Base-by-base conservation (phyloP, 768 basidiomycete species). In the Xerocomellus intermedius region DNA sequence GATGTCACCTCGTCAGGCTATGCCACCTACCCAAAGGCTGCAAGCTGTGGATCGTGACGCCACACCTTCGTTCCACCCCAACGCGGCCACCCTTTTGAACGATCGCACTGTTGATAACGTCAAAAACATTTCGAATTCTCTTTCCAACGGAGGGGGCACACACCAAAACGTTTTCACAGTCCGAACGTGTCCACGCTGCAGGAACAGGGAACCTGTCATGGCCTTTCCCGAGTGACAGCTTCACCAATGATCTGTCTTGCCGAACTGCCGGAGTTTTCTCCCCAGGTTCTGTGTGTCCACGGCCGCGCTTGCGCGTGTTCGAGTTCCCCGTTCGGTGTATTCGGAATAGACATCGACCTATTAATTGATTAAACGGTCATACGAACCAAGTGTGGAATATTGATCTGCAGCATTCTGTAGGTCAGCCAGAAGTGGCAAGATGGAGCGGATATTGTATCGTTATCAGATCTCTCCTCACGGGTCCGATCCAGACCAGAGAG, bases 171-270 rank as follows among this genome's bases (percentile, higher is more conserved):
- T 17, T 55, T 58, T 68, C 54, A 61, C 57, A 52, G 50, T 54
- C 65, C 57, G 54, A 63, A 56, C 52, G 36, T 22, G 54, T 49
- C 46, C 61, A 63, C 44, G 56, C 54, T 43, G 61, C 55, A 42
- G 8, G n/a, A 12, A 26, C 30, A 38, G 26, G 26, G 50, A 39
- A 46, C 44, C 39, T 46, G 35, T 30, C 51, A 54, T 50, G 5
- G 46, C 58, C 42, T 45, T 41, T 43, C 30, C 42, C 32, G 19
- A 57, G 45, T 19, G 48, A 52, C 30, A 28, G 38, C n/a, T 22
- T 39, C 39, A 49, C 42, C 36, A 32, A 42, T 42, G 42, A 43
- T 33, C 45, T 37, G 43, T 38, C 38, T 35, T 51, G 33, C 38
- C 49, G 36, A 46, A 26, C 3, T 17, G 17, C 16, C 14, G 44